phyloP scores from a whole-genome alignment of 805 yeast genomes.

The Torulaspora microellipsoides region DNA sequence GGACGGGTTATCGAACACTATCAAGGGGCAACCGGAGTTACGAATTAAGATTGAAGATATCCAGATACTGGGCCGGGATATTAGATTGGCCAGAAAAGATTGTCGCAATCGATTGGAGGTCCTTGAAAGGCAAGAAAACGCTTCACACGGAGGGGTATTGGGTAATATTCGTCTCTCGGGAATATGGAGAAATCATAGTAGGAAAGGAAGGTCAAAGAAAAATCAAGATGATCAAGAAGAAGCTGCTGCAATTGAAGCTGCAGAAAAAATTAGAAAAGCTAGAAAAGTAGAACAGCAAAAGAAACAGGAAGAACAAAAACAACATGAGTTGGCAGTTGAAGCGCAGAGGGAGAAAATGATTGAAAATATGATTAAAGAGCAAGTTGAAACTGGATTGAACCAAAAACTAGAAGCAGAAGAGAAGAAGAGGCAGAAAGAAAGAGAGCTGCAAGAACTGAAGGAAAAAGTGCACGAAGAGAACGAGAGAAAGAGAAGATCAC shows the following conservation, averaged over 20 bases:
- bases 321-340: constrained; percentile 14
- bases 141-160: constrained; percentile 6
- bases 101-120: constrained; percentile 9
- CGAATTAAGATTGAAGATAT: constrained; percentile 22
- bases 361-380: constrained; percentile 25
- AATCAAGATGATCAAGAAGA: constrained; percentile 18
- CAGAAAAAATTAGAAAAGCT: constrained; percentile 19
- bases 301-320: constrained; percentile 13
- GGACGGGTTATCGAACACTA: constrained; percentile 12
- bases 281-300: constrained; percentile 14
- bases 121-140: constrained; percentile 10
- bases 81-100: constrained; percentile 21
- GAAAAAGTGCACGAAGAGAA: constrained; percentile 8
- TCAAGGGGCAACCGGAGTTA: constrained; percentile 14
- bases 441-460: background rate
- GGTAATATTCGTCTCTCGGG: constrained; percentile 6
- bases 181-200: constrained; percentile 7
- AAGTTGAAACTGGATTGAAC: constrained; percentile 23
- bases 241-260: constrained; percentile 22
- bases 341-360: constrained; percentile 20
- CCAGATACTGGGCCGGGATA: constrained; percentile 30
- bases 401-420: constrained; percentile 18
- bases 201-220: constrained; percentile 3
- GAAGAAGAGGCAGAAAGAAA: constrained; percentile 6
- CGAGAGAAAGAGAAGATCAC: constrained; percentile 4